Conservation (phyloP, 345 rosid species). For the Populus nigra region DNA sequence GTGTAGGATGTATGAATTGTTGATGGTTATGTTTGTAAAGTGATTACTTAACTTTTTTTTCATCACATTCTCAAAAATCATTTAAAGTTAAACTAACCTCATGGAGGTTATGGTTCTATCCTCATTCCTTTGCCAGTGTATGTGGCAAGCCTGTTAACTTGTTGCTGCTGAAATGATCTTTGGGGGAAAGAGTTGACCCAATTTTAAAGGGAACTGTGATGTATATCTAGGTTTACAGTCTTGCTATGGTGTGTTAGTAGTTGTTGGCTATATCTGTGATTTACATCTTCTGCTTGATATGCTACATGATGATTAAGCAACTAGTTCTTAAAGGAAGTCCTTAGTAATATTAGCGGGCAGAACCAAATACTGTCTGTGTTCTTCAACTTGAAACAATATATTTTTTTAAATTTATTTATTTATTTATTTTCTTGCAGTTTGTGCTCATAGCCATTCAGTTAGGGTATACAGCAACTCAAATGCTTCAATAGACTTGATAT, state of each 20-base stretch:
- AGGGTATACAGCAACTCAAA: not conserved
- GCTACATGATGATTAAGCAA: not conserved
- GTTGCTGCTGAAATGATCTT: not conserved
- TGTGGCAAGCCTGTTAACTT: not conserved
- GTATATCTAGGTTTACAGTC: not conserved
- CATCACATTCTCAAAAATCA: not conserved
- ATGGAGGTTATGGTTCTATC: not conserved
- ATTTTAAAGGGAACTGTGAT: not conserved
- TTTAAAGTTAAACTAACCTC: not conserved
- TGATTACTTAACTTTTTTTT: not conserved
- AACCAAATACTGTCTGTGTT: not conserved
- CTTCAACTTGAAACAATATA: not conserved
- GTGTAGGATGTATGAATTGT: not conserved
- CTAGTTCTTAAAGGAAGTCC: not conserved
- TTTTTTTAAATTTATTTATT: too few relatives aligned
- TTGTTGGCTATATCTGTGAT: not conserved
- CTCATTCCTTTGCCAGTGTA: not conserved
- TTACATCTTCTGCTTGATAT: not conserved
- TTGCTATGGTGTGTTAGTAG: not conserved
- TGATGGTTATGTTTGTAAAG: not conserved
- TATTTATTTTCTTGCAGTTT: not conserved
- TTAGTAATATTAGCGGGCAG: not conserved
- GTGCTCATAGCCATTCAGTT: not conserved
- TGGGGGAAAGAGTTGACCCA: not conserved
- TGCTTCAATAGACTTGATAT: not conserved